These are phyloP conservation scores for Strigomonas galati DNA, from an alignment of 208 protist species.

Conservation along the genomic window DNA sequence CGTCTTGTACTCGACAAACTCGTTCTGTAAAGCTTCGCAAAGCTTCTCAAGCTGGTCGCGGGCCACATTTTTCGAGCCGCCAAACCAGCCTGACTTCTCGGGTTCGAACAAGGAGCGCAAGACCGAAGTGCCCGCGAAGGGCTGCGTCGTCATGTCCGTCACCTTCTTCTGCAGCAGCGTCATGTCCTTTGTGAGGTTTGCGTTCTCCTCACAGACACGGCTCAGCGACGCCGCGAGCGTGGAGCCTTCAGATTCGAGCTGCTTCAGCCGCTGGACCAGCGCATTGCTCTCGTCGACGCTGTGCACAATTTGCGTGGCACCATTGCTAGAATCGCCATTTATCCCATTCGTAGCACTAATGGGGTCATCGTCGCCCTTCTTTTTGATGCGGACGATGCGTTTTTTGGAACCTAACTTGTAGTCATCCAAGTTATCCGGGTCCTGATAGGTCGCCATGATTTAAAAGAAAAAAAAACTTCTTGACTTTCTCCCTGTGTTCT, in stretches of 20 bases:
- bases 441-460: background rate
- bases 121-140: slow-evolving; percentile 43
- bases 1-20: slow-evolving; percentile 74
- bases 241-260: slow-evolving; percentile 63
- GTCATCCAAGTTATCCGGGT: background rate
- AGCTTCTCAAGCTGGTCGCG: slow-evolving; percentile 67
- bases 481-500: too few species aligned
- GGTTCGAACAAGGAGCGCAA: slow-evolving; percentile 74
- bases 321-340: background rate
- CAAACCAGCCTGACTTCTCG: slow-evolving; percentile 81
- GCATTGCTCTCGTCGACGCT: slow-evolving; percentile 52
- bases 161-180: slow-evolving; percentile 39
- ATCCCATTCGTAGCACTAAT: background rate
- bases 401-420: slow-evolving; percentile 8
- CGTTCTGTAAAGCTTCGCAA: slow-evolving; percentile 52
- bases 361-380: background rate
- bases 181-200: slow-evolving; percentile 37
- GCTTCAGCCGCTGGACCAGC: slow-evolving; percentile 50
- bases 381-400: slow-evolving; percentile 14
- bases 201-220: slow-evolving; percentile 84
- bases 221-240: slow-evolving; percentile 55
- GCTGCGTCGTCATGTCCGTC: slow-evolving; percentile 27
- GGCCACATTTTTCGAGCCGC: slow-evolving; percentile 55
- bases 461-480: slow-evolving; percentile 4
- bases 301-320: slow-evolving; percentile 40